Percentiles rank a stretch among this genome's conserved stretches.
These are phyloP conservation scores for Silene noctiflora DNA, from an alignment of 179 eudicot species.

Conservation along the genomic window DNA sequence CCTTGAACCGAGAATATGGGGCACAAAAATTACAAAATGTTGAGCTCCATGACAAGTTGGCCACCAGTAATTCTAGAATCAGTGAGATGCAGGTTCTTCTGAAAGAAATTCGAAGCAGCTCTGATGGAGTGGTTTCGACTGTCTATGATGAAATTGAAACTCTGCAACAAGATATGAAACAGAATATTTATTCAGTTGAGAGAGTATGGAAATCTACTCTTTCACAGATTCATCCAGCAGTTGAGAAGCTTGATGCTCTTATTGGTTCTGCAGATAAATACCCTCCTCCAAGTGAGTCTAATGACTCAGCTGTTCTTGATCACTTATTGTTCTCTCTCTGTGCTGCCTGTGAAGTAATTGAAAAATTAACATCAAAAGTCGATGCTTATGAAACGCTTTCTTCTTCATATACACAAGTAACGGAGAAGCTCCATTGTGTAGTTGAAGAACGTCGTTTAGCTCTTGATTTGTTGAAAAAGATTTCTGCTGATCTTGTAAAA, in stretches of 20 bases:
- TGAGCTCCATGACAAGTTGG: conserved; percentile 46
- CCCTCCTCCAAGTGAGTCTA: conserved; percentile 21
- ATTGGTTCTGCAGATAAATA: conserved; percentile 19
- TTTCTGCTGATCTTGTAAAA: conserved; percentile 44
- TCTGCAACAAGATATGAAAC: conserved; percentile 50
- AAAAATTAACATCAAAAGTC: conserved; percentile 45
- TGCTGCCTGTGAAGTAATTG: conserved; percentile 60
- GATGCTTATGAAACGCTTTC: conserved; percentile 43
- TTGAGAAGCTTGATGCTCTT: conserved; percentile 53
- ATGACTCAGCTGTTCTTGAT: conserved; percentile 31
- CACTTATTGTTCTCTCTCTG: conserved; percentile 44
- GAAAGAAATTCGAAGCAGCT: conserved; percentile 43
- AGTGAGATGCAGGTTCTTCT: conserved; percentile 47
- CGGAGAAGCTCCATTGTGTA: conserved; percentile 38
- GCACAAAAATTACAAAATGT: conserved; percentile 40
- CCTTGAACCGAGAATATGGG: conserved; percentile 35
- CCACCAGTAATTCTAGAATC: conserved; percentile 36
- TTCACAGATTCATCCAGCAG: conserved; percentile 41
- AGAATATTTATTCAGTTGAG: conserved; percentile 38
- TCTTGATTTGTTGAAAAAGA: conserved; percentile 40
- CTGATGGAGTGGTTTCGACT: conserved; percentile 41
- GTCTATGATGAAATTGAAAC: conserved; percentile 41
- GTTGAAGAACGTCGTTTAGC: conserved; percentile 40
- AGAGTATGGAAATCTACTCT: conserved; percentile 44
- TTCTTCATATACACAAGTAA: conserved; percentile 33